Base-by-base conservation (phyloP, 805 yeast species). In the Pichia paraexigua region DNA sequence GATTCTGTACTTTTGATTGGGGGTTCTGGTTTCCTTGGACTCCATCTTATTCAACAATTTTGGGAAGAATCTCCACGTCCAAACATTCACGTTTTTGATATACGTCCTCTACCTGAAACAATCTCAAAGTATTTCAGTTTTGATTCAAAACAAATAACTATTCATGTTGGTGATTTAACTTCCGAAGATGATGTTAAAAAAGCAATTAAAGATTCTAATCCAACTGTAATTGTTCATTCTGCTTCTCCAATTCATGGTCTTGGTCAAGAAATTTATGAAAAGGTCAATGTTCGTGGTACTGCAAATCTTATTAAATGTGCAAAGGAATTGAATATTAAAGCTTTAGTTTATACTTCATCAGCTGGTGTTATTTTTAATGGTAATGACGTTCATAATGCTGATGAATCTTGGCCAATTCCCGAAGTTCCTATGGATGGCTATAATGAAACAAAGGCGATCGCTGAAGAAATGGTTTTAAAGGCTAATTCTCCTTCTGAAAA, bases 291-390 rank as follows among this genome's bases (percentile, higher is more conserved):
- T 30, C 78, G 80, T 45, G 99, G 99, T 42, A 94, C 99, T 1
- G 71, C 73, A 51, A 87, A 83, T 55, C 76, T 94, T 37, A 70
- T 92, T 41, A 71, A 77, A 45, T 84, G 83, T 47, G 81, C 91
- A 44, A 73, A 78, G 58, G 71, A 70, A 45, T 61, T 71, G 44
- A 54, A 58, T 2, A 75, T 82, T 10, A 76, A 76, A 54, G 92
- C 91, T 0, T 72, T 94, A 40, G 95, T 94, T 2, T 94, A 91
- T 71, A 94, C 99, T 1, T 91, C 97, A 0, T 88, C 97, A 2
- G 98, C 99, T 0, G 97, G 99, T 58, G 99, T 94, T 27, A 85
- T 91, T 32, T 94, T 94, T 73, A 87, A 92, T 65, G 99, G 99
- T n/a, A 85, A 81, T 54, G 96, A 92, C 63, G 75, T 94, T 49